These are phyloP conservation scores for Gnomoniopsis smithogilvyi DNA, from an alignment of 2,329 filamentous ascomycete genomes.

Conservation along the genomic window DNA sequence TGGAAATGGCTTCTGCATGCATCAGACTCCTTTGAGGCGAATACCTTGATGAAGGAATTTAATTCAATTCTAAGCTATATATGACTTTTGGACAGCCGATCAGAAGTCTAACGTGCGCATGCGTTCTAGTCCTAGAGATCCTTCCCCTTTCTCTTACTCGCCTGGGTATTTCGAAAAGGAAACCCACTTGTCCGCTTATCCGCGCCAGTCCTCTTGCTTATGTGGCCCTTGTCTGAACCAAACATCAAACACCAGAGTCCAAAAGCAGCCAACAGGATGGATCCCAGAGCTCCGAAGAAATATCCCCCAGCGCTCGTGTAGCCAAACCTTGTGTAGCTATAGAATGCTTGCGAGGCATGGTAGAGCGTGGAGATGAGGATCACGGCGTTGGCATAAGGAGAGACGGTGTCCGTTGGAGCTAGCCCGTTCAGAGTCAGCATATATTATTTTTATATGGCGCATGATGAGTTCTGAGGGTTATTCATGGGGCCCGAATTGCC, in stretches of 20 bases:
- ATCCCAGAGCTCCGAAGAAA: conserved; percentile 56
- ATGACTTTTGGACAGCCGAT: neutral
- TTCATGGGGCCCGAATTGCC: too few relatives aligned
- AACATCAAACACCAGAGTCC: conserved; percentile 60
- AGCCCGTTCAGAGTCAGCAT: neutral
- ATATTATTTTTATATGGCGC: too few relatives aligned
- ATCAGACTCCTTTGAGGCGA: too few relatives aligned
- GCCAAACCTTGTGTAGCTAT: conserved; percentile 67
- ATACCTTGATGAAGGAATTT: too few relatives aligned
- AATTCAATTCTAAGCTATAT: too few relatives aligned
- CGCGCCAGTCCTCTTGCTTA: conserved; percentile 36
- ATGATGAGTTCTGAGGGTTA: neutral
- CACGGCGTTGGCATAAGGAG: conserved; percentile 64
- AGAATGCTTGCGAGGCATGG: conserved; percentile 60
- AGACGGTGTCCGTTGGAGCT: conserved; percentile 39
- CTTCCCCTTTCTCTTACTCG: conserved; percentile 28
- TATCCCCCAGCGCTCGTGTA: conserved; percentile 54
- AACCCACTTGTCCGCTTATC: conserved; percentile 40
- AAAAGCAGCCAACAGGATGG: conserved; percentile 53
- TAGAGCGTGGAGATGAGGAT: conserved; percentile 64
- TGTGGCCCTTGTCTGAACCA: conserved; percentile 30
- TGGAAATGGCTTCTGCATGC: too few relatives aligned
- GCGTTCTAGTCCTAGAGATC: conserved; percentile 2
- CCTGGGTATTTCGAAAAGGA: conserved; percentile 34
- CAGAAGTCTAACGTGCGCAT: neutral